Evolutionary conservation across 371 early-diverging fungal genomes (phyloP), one percentile per base, ranked within the genome.

Genomic region (Thermomucor indicae-seudaticae): DNA sequence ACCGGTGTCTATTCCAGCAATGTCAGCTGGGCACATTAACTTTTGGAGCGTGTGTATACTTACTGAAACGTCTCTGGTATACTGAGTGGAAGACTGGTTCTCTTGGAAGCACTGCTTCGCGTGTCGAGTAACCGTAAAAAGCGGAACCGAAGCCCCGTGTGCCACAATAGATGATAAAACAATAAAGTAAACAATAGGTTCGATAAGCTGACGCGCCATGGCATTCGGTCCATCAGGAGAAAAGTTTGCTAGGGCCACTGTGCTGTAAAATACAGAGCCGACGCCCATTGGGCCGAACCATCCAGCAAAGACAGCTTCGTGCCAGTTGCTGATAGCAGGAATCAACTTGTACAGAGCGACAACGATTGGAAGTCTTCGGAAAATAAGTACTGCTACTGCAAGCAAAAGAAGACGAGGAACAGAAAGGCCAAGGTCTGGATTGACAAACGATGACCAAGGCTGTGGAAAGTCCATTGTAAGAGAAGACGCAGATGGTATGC

Each of bases 201-300:
- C 70, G n/a, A 85, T 59, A 3, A 64, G 45, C 14, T 45, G 32
- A 10, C 56, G 49, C 5, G 53, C 65, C 35, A 58, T 47, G 1
- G 53, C 44, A 30, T 58, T 48, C 10, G 50, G 47, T 0, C 57
- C 61, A 14, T 57, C 51, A 5, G 25, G 34, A 10, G 35, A n/a
- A 10, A 60, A 27, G 38, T 65, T 47, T 22, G 65, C 65, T 11
- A 75, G 58, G 0, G 85, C 80, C 22, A 81, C 68, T 27, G 74
- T 68, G 27, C 83, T 72, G 57, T 86, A 89, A 53, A 80, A 96
- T 0, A 96, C 56, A 0, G 96, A 94, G 1, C 86, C 80, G 1
- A 80, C 71, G 10, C 96, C 97, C 19, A 97, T 88, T 1, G 97
- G 97, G 0, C 96, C 97, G 66, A 95, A 97, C 91, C 92, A 96